Evolutionary conservation across 352 stramenopile genomes (phyloP).

Genomic region (Phytophthora multivora): DNA sequence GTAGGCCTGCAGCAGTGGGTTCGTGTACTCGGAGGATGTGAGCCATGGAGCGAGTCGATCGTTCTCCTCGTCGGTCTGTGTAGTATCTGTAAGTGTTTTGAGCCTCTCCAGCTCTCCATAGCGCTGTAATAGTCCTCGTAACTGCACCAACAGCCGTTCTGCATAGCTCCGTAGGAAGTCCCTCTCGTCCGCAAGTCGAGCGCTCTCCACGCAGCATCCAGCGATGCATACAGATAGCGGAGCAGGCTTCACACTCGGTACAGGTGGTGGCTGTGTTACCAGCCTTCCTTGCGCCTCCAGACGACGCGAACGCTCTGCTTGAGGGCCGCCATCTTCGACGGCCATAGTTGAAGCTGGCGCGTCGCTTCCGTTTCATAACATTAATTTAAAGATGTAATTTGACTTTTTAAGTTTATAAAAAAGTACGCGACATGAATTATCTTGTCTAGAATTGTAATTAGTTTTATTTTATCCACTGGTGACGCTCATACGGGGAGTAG

Average conservation of each 20-base stretch:
- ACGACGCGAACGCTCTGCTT: constrained; percentile 41
- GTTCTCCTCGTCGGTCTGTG: constrained; percentile 17
- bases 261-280: background rate
- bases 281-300: constrained; percentile 37
- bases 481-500: constrained; percentile 23
- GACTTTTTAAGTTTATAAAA: background rate
- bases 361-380: constrained; percentile 19
- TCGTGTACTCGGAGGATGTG: constrained; percentile 70
- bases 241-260: background rate
- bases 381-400: too few species aligned
- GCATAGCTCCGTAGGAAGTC: constrained; percentile 71
- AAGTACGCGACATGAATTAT: background rate
- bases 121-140: constrained; percentile 61
- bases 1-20: constrained; percentile 77
- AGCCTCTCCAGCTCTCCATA: constrained; percentile 80
- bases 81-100: constrained; percentile 49
- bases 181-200: constrained; percentile 62
- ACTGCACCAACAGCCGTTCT: constrained; percentile 65
- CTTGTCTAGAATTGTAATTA: too few species aligned
- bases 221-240: constrained; percentile 4
- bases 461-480: constrained; percentile 23
- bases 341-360: constrained; percentile 19
- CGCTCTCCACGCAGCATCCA: constrained; percentile 47
- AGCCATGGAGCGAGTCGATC: constrained; percentile 60
- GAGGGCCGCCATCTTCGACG: constrained; percentile 23